These are phyloP conservation scores for Beauveria pseudobassiana DNA, from an alignment of 2,329 filamentous ascomycete species.

Conservation along the genomic window DNA sequence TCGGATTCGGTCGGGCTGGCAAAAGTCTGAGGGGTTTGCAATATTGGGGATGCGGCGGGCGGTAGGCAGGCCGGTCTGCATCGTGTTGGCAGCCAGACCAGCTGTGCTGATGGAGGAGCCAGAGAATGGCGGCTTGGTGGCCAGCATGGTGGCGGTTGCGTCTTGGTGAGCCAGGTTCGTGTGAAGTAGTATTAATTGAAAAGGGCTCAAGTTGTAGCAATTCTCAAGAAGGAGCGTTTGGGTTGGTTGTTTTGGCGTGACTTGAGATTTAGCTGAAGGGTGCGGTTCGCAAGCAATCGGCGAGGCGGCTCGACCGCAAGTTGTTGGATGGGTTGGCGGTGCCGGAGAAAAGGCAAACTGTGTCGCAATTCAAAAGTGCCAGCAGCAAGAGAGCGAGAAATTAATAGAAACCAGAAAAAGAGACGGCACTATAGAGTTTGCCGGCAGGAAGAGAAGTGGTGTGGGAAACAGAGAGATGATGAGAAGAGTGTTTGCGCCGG, in stretches of 20 bases:
- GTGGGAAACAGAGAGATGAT: neutral
- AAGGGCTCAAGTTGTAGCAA: neutral
- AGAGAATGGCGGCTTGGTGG: conserved; percentile 65
- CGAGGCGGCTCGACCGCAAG: neutral
- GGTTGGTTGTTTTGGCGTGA: neutral
- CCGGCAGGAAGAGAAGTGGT: neutral
- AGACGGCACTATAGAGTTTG: neutral
- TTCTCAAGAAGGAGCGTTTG: neutral
- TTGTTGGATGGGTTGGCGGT: neutral
- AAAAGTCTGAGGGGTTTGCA: conserved; percentile 49
- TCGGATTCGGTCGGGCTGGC: conserved; percentile 86
- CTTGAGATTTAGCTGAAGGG: neutral
- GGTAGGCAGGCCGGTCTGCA: conserved; percentile 43
- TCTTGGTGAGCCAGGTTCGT: neutral
- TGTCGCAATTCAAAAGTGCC: neutral
- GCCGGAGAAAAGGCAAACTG: neutral
- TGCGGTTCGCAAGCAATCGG: neutral
- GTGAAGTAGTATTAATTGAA: neutral
- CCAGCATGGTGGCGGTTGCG: conserved; percentile 51
- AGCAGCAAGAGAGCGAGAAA: neutral
- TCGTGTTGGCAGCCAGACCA: conserved; percentile 35
- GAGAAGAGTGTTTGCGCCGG: neutral
- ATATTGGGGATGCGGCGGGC: conserved; percentile 45
- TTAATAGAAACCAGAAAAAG: neutral
- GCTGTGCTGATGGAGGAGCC: conserved; percentile 40